Conservation (phyloP, 2,329 filamentous ascomycete species). For the Ciborinia camelliae region DNA sequence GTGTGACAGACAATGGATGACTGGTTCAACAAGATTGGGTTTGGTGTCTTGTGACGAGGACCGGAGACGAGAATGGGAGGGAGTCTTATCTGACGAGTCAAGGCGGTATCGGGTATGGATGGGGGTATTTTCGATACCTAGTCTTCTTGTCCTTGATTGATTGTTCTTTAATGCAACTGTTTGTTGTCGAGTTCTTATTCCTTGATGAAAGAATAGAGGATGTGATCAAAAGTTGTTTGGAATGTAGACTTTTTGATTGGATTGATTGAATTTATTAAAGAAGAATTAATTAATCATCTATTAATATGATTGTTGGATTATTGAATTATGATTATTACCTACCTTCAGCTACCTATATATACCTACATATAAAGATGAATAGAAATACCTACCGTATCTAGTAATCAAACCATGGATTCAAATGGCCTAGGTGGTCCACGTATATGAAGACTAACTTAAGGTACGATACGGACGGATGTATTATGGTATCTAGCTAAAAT, state of each 20-base stretch:
- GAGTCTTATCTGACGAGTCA: slow-evolving; percentile 17
- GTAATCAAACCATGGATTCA: no score
- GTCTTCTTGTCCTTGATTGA: background rate
- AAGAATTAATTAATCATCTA: no score
- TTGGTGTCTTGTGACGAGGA: slow-evolving; percentile 21
- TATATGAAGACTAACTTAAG: no score
- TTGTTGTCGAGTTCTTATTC: slow-evolving; percentile 17
- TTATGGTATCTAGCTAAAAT: no score
- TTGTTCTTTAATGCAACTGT: slow-evolving; percentile 15
- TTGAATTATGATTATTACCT: no score
- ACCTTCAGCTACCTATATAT: no score
- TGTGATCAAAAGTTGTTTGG: background rate
- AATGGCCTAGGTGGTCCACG: no score
- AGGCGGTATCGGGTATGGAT: slow-evolving; percentile 17
- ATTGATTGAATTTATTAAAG: background rate
- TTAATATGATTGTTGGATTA: no score
- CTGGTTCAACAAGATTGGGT: background rate
- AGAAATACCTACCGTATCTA: no score
- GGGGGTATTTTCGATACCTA: no score
- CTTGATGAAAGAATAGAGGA: background rate
- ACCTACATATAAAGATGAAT: no score
- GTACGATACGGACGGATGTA: no score
- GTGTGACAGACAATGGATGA: slow-evolving; percentile 1
- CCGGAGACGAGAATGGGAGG: slow-evolving; percentile 15
- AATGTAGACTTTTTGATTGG: background rate